Conservation (phyloP, 257 asterid genomes). For the Capsicum rhomboideum region DNA sequence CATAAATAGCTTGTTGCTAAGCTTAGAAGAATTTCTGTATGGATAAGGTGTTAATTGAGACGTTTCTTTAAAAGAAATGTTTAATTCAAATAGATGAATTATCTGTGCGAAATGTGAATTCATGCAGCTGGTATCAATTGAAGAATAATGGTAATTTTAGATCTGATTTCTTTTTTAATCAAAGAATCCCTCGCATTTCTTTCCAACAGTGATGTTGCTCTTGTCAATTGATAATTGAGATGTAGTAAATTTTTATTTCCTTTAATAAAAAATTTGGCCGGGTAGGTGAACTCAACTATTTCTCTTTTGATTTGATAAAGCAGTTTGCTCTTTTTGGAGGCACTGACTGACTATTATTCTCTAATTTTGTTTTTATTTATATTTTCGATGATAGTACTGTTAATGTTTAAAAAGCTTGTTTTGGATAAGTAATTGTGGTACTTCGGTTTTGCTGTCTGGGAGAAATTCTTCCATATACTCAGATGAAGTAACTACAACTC, state of each 20-base stretch:
- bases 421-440: not conserved
- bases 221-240: not conserved
- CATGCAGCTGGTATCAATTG: not conserved
- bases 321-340: not conserved
- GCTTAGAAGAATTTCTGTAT: not conserved
- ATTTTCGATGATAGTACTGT: not conserved
- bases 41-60: not conserved
- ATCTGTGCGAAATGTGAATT: not conserved
- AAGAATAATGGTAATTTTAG: not conserved
- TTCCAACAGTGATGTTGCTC: not conserved
- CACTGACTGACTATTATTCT: not conserved
- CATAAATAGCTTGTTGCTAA: no score
- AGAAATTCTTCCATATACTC: not conserved
- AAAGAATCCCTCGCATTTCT: not conserved
- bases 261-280: not conserved
- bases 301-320: not conserved
- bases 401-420: not conserved
- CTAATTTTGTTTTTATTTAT: not conserved
- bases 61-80: not conserved
- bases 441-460: not conserved
- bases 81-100: not conserved
- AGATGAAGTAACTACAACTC: not conserved
- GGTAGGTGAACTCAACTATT: not conserved
- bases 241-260: not conserved
- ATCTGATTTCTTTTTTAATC: not conserved